Conservation (phyloP, 2,329 filamentous ascomycete species). For the Phyllachora maydis region DNA sequence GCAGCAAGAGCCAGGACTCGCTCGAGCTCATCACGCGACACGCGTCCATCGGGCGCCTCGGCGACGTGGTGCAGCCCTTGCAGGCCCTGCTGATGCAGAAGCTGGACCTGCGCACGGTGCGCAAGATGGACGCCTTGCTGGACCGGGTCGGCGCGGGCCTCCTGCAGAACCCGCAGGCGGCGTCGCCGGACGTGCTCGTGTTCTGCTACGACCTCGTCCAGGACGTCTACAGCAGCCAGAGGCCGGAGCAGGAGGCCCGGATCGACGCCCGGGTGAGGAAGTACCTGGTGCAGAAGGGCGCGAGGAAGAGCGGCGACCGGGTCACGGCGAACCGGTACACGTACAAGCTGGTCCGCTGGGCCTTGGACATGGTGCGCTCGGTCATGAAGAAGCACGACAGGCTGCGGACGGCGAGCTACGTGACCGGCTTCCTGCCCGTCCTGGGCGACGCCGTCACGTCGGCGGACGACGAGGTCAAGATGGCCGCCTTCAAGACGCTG, state of each 20-base stretch:
- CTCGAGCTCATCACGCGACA: slow-evolving; percentile 83
- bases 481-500: slow-evolving; percentile 70
- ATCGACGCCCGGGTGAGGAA: slow-evolving; percentile 43
- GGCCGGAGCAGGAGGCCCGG: slow-evolving; percentile 26
- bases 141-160: slow-evolving; percentile 68
- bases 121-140: slow-evolving; percentile 80
- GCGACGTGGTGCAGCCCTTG: slow-evolving; percentile 58
- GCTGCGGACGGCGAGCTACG: slow-evolving; percentile 58
- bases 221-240: slow-evolving; percentile 52
- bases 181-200: slow-evolving; percentile 64
- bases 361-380: slow-evolving; percentile 67
- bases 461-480: slow-evolving; percentile 80
- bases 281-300: slow-evolving; percentile 64
- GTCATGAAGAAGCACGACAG: slow-evolving; percentile 73
- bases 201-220: slow-evolving; percentile 94
- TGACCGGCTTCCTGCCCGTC: slow-evolving; percentile 72
- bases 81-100: slow-evolving; percentile 65
- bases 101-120: slow-evolving; percentile 61
- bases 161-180: slow-evolving; percentile 58
- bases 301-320: slow-evolving; percentile 52
- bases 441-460: slow-evolving; percentile 72
- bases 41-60: slow-evolving; percentile 53
- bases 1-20: slow-evolving; percentile 93
- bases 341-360: slow-evolving; percentile 76
- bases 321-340: slow-evolving; percentile 58